Evolutionary conservation across 495 filamentous ascomycete species (phyloP), one percentile per base, ranked within the genome.

Genomic region (Entonaema liquescens): DNA sequence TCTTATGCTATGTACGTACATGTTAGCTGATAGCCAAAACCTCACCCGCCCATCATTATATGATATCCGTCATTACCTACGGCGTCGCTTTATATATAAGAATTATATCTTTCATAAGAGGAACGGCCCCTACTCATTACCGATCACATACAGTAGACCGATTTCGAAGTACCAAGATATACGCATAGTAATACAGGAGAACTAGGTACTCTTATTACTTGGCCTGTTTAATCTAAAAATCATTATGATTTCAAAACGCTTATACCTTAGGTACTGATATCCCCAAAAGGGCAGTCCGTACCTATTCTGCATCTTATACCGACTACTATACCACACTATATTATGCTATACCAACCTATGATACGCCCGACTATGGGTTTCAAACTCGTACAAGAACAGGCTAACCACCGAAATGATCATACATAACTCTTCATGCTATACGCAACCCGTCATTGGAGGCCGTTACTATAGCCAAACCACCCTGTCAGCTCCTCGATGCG

Each of bases 341-440:
- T 17, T 13, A 36, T 36, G 49, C 62, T 62, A 73, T 58, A 68
- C 25, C 21, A 19, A 44, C 61, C 44, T 62, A 52, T 54, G 62
- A 35, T 35, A 17, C 15, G 65, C 49, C 40, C 44, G 25, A 57
- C 26, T 49, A 47, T 23, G 21, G 52, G 53, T 55, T 52, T 33
- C 25, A 50, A 38, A 40, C 50, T 54, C 57, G 36, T 56, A n/a
- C 60, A 54, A 61, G 25, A 54, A 52, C 38, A 60, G 35, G 70
- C 63, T 50, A 42, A 49, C 52, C 70, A 28, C 65, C 62, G 70
- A 73, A 66, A 73, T 73, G 61, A 61, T 25, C 65, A 59, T 44
- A 50, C 65, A 57, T 69, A 65, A 60, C 62, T 66, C 21, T 44
- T 65, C 65, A 62, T 65, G 38, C 53, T 47, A 65, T 57, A 36